These are phyloP conservation scores for Populus hybrid DNA, from an alignment of 441 rosid genomes.

Conservation along the genomic window DNA sequence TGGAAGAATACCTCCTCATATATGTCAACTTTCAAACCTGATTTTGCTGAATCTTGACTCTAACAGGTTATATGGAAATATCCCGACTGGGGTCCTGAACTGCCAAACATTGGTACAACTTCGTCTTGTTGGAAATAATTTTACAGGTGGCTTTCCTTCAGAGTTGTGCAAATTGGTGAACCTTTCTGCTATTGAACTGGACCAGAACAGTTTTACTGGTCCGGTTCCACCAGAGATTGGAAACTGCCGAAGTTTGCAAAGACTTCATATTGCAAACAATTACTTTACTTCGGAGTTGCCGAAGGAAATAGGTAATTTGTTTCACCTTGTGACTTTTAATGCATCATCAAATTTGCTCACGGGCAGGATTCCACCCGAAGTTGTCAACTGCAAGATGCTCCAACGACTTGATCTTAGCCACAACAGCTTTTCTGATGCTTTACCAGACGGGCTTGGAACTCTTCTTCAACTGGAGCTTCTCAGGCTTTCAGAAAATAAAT, in stretches of 20 bases:
- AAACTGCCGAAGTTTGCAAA: conserved; percentile 71
- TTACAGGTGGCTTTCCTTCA: conserved; percentile 83
- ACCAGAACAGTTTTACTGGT: conserved; percentile 79
- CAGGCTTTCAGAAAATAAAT: conserved; percentile 70
- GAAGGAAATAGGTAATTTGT: conserved; percentile 67
- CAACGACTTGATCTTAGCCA: conserved; percentile 88
- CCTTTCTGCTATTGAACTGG: conserved; percentile 81
- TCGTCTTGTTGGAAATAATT: conserved; percentile 63
- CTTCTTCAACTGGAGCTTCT: conserved; percentile 82
- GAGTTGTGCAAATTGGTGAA: conserved; percentile 76
- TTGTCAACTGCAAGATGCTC: conserved; percentile 79
- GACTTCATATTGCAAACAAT: conserved; percentile 86
- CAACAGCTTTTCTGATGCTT: conserved; percentile 57
- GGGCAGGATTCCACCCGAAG: conserved; percentile 63
- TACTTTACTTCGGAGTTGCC: conserved; percentile 64
- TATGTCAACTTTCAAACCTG: conserved; percentile 62
- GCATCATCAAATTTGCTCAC: conserved; percentile 72
- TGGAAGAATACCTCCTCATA: conserved; percentile 76
- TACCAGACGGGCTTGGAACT: conserved; percentile 75
- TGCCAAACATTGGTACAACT: conserved; percentile 74
- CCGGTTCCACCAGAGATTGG: conserved; percentile 66
- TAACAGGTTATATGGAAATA: conserved; percentile 64
- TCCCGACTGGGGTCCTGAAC: conserved; percentile 58
- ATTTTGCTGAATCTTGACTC: conserved; percentile 71
- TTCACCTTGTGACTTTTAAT: conserved; percentile 79